Base-by-base conservation (phyloP, 2,329 filamentous ascomycete genomes). In the Purpureocillium lavendulum region DNA sequence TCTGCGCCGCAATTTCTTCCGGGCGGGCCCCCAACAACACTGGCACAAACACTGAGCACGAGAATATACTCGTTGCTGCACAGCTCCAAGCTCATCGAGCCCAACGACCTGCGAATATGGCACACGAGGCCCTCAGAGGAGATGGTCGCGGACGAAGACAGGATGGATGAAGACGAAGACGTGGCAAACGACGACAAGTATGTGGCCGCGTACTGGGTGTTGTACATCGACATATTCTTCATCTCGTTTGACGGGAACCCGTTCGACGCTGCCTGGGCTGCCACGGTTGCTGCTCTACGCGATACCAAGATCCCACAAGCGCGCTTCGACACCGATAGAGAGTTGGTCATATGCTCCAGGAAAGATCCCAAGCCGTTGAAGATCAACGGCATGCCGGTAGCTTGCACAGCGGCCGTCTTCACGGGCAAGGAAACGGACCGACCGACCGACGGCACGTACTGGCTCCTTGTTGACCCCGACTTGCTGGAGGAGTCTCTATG, bases 191-290 rank as follows among this genome's bases (percentile, higher is more conserved):
- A 59, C 33, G 59, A 64, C 10, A 58, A 57, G 7, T 56, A 57
- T n/a, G 62, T 90, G 10, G 90, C 85, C 57, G 92, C 84, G 0
- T 97, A 94, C 61, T 98, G 90, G 92, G 82, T 86, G 9, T 77
- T 98, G 15, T 96, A 95, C 61, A 85, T 98, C 48, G 90, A 97
- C 56, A 72, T 96, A n/a, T 76, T 96, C 55, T 92, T 95, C 64
- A 82, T 98, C 49, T 94, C 87, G 0, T 79, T 95, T 36, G 89
- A 95, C 47, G 90, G 90, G 6, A 94, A 92, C 53, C 78, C 87
- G 2, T 89, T 97, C 48, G 90, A 98, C 55, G 85, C 87, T 1
- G 87, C 87, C 0, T 97, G 90, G 89, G 75, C 83, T 1, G 81
- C 87, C 11, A 73, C 94, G 1, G 61, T 95, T 16, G 86, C 89